Evolutionary conservation across 1,284 basidiomycete species (phyloP).

Genomic region (Neolentinus lepideus): DNA sequence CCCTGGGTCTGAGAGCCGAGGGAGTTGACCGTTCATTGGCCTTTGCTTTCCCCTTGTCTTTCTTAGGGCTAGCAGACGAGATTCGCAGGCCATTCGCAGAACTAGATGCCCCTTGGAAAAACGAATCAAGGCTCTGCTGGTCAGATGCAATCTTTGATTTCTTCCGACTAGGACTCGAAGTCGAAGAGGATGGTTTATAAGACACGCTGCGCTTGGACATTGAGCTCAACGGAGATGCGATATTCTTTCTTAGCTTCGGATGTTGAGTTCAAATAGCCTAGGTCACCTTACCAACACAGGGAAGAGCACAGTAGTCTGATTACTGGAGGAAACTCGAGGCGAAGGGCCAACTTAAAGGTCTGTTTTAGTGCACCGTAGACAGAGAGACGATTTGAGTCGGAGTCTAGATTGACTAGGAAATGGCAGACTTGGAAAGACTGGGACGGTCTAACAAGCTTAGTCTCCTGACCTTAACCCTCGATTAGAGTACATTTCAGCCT

Average conservation of each 20-base stretch:
- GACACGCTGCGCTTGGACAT: not conserved
- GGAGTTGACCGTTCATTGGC: conserved; percentile 4
- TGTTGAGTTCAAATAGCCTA: no score
- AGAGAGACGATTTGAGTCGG: no score
- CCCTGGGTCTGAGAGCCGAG: not conserved
- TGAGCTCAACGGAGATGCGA: not conserved
- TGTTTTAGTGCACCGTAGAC: no score
- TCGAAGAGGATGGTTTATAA: not conserved
- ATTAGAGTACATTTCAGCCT: no score
- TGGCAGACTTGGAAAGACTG: no score
- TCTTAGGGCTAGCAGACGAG: conserved; percentile 5
- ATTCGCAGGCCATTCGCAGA: conserved; percentile 5
- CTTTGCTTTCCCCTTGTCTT: conserved; percentile 6
- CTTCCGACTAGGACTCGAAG: conserved; percentile 9
- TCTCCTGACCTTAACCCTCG: no score
- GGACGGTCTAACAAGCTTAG: no score
- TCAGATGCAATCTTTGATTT: conserved; percentile 15
- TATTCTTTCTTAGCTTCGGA: not conserved
- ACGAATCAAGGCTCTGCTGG: conserved; percentile 22
- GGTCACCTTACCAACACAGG: no score
- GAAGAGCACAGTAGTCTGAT: no score
- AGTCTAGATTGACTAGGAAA: no score
- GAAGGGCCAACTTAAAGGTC: no score
- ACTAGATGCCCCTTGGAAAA: conserved; percentile 16
- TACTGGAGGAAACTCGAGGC: no score